Conservation (phyloP, 1,284 basidiomycete species). For the Cryptococcus maquisensis region DNA sequence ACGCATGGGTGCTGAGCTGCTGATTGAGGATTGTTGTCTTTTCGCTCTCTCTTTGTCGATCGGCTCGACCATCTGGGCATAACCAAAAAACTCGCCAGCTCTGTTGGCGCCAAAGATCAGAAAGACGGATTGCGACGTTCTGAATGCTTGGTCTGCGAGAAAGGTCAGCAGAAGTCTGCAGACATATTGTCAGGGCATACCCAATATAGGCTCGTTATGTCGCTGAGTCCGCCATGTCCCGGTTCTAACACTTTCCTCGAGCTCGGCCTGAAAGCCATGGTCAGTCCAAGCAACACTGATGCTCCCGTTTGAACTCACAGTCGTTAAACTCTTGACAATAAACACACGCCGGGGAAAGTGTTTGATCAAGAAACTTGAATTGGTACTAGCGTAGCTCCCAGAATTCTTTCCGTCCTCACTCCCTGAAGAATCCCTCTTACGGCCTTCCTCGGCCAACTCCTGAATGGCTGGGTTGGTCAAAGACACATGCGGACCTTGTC, state of each 20-base stretch:
- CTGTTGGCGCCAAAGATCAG: conserved; percentile 90
- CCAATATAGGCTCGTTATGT: conserved; percentile 80
- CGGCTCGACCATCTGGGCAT: conserved; percentile 58
- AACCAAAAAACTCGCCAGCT: conserved; percentile 74
- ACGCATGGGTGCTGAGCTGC: background rate
- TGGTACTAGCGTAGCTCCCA: conserved; percentile 55
- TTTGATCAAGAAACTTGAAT: conserved; percentile 57
- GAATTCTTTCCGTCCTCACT: conserved; percentile 45
- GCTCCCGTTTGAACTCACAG: conserved; percentile 52
- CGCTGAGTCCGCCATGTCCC: conserved; percentile 88
- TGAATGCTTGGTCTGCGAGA: conserved; percentile 72
- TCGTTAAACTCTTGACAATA: conserved; percentile 81
- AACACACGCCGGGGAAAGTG: conserved; percentile 86
- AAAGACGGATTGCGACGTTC: conserved; percentile 78
- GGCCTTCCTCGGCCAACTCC: conserved; percentile 36
- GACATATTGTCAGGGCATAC: conserved; percentile 9
- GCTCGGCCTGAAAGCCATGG: conserved; percentile 58
- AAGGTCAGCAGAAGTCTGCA: background rate
- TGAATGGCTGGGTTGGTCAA: conserved; percentile 25
- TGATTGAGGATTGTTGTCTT: conserved; percentile 5
- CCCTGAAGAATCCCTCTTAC: conserved; percentile 24
- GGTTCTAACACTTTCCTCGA: conserved; percentile 76
- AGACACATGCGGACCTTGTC: conserved; percentile 3
- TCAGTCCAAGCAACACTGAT: background rate
- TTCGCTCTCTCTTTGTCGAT: conserved; percentile 36